phyloP scores from a whole-genome alignment of 371 early-diverging fungal species.

The Umbelopsis sp. region DNA sequence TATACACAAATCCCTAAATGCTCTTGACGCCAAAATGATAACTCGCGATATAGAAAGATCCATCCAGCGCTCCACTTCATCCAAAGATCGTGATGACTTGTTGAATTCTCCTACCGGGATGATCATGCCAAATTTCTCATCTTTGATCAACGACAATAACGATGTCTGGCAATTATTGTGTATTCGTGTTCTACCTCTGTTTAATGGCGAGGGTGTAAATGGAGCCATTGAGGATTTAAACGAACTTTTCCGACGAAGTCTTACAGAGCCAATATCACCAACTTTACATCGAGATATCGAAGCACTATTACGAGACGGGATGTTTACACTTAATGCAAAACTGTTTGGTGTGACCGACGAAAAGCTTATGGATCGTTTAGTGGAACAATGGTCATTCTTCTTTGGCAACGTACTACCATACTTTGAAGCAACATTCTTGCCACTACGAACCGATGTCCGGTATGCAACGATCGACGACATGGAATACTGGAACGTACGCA shows the following conservation, averaged over 20 bases:
- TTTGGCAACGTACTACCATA: slow-evolving; percentile 85
- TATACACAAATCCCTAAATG: slow-evolving; percentile 56
- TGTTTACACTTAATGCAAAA: slow-evolving; percentile 74
- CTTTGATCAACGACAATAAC: slow-evolving; percentile 27
- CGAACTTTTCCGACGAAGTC: slow-evolving; percentile 71
- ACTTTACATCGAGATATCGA: slow-evolving; percentile 58
- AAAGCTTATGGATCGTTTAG: slow-evolving; percentile 69
- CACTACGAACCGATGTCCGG: slow-evolving; percentile 62
- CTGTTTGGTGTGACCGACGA: slow-evolving; percentile 76
- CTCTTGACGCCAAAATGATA: slow-evolving; percentile 68
- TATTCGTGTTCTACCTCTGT: slow-evolving; percentile 77
- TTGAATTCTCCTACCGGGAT: neutral
- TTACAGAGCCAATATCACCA: slow-evolving; percentile 55
- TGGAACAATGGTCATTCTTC: slow-evolving; percentile 86
- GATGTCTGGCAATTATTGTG: slow-evolving; percentile 80
- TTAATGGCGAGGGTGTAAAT: slow-evolving; percentile 84
- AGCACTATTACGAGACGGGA: slow-evolving; percentile 69
- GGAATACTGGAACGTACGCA: slow-evolving; percentile 64
- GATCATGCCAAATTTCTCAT: neutral
- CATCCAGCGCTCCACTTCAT: slow-evolving; percentile 28
- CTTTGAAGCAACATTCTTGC: slow-evolving; percentile 85
- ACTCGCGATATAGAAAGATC: slow-evolving; percentile 59
- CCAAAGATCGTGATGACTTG: slow-evolving; percentile 12
- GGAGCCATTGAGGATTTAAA: slow-evolving; percentile 85
- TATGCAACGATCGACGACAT: slow-evolving; percentile 46